Evolutionary conservation across 2,329 filamentous ascomycete species (phyloP).

Genomic region (Botrytis galanthina): DNA sequence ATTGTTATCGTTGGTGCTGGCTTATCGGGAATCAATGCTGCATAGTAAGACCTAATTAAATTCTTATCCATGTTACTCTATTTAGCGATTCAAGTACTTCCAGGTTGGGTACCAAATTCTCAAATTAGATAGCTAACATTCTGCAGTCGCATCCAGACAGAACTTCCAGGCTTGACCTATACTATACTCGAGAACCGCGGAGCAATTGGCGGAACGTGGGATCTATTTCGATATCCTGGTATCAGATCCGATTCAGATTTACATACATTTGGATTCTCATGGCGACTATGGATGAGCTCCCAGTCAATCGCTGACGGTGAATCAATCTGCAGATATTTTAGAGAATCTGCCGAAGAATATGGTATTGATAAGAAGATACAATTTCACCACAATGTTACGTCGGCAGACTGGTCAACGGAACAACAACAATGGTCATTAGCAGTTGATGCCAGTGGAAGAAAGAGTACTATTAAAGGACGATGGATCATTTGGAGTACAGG

Average conservation of each 20-base stretch:
- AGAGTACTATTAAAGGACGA: slow-evolving; percentile 39
- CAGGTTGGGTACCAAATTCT: background rate
- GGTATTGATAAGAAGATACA: slow-evolving; percentile 56
- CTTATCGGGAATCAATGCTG: slow-evolving; percentile 72
- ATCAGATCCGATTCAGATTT: slow-evolving; percentile 64
- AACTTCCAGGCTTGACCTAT: slow-evolving; percentile 55
- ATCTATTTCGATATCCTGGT: slow-evolving; percentile 73
- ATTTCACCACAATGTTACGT: slow-evolving; percentile 49
- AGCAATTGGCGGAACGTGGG: slow-evolving; percentile 73
- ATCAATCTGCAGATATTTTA: slow-evolving; percentile 55
- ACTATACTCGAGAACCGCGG: slow-evolving; percentile 66
- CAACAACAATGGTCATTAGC: slow-evolving; percentile 53
- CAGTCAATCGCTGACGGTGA: slow-evolving; percentile 51
- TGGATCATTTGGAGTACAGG: slow-evolving; percentile 61
- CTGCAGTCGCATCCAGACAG: slow-evolving; percentile 53
- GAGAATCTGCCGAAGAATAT: slow-evolving; percentile 48
- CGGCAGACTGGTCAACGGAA: slow-evolving; percentile 54
- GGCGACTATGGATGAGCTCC: slow-evolving; percentile 63
- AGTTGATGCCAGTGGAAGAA: slow-evolving; percentile 40
- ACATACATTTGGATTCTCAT: slow-evolving; percentile 63
- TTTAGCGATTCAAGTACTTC: background rate
- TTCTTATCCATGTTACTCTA: background rate
- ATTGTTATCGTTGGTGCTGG: slow-evolving; percentile 70
- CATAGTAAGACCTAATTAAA: slow-evolving; percentile 46
- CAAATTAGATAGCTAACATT: background rate